phyloP scores from a whole-genome alignment of 495 filamentous ascomycete species.

The Aspergillus haitiensis region DNA sequence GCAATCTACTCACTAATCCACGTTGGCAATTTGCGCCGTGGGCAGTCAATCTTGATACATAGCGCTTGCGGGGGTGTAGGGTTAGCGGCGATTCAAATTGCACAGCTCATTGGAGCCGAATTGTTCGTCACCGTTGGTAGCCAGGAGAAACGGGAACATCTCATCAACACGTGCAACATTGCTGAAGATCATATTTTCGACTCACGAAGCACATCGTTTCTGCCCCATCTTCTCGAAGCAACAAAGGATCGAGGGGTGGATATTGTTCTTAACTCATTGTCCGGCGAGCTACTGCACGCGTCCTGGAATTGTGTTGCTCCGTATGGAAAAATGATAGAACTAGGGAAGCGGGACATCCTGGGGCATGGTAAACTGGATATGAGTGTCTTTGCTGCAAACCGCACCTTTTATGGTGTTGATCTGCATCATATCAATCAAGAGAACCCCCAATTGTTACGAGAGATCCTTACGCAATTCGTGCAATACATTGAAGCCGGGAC shows the following conservation, averaged over 20 bases:
- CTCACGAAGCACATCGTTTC: conserved; percentile 49
- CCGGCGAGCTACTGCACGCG: conserved; percentile 47
- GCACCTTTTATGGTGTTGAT: conserved; percentile 34
- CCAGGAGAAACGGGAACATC: conserved; percentile 39
- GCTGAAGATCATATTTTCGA: conserved; percentile 48
- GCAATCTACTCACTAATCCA: conserved; percentile 39
- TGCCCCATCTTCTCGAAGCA: conserved; percentile 41
- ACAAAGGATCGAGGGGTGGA: conserved; percentile 53
- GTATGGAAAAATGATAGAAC: conserved; percentile 55
- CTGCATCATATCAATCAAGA: conserved; percentile 1
- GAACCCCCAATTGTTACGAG: neutral
- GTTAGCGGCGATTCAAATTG: conserved; percentile 26
- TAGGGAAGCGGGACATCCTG: conserved; percentile 35
- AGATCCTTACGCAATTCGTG: neutral
- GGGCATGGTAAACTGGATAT: conserved; percentile 25
- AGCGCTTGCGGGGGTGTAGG: conserved; percentile 31
- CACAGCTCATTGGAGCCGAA: conserved; percentile 23
- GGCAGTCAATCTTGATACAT: conserved; percentile 30
- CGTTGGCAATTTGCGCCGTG: conserved; percentile 16
- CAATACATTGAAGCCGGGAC: neutral
- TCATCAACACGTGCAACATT: conserved; percentile 38
- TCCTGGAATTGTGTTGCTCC: conserved; percentile 55
- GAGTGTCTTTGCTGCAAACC: conserved; percentile 40
- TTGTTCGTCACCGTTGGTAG: conserved; percentile 52
- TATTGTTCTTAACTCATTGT: conserved; percentile 52